Evolutionary conservation across 345 rosid genomes (phyloP).

Genomic region (Kernera saxatilis): DNA sequence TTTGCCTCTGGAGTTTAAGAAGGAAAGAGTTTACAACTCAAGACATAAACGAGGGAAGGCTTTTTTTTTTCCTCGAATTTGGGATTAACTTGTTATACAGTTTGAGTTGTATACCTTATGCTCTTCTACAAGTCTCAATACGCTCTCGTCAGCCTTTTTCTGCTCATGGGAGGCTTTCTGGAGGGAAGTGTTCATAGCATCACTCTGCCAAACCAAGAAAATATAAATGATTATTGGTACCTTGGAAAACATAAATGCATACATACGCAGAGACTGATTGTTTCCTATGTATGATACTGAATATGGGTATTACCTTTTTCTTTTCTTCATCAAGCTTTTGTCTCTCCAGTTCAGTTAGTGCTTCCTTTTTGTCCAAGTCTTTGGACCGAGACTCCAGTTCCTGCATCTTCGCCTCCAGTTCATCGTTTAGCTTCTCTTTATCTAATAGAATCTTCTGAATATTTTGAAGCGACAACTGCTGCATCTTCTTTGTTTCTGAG

Average conservation of each 20-base stretch:
- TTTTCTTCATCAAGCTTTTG: constrained; percentile 86
- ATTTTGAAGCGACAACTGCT: constrained; percentile 51
- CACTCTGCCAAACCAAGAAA: constrained; percentile 46
- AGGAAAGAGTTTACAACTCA: neutral
- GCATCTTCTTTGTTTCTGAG: constrained; percentile 82
- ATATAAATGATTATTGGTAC: neutral
- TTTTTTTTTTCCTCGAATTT: neutral
- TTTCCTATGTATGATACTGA: neutral
- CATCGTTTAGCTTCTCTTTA: constrained; percentile 56
- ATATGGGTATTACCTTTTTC: constrained; percentile 44
- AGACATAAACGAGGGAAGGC: constrained; percentile 2
- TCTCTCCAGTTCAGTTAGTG: constrained; percentile 72
- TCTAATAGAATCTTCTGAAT: constrained; percentile 60
- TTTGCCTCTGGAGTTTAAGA: constrained; percentile 60
- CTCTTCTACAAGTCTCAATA: constrained; percentile 72
- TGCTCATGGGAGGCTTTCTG: constrained; percentile 74
- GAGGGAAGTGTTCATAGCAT: constrained; percentile 55
- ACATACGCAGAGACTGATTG: neutral
- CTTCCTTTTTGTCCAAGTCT: constrained; percentile 70
- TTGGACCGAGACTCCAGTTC: constrained; percentile 53
- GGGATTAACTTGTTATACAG: neutral
- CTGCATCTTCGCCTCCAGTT: constrained; percentile 56
- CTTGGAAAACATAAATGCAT: neutral
- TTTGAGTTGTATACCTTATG: constrained; percentile 50
- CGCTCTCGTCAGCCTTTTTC: constrained; percentile 73